Evolutionary conservation across 2,329 filamentous ascomycete species (phyloP).

Genomic region (Aspergillus niger): DNA sequence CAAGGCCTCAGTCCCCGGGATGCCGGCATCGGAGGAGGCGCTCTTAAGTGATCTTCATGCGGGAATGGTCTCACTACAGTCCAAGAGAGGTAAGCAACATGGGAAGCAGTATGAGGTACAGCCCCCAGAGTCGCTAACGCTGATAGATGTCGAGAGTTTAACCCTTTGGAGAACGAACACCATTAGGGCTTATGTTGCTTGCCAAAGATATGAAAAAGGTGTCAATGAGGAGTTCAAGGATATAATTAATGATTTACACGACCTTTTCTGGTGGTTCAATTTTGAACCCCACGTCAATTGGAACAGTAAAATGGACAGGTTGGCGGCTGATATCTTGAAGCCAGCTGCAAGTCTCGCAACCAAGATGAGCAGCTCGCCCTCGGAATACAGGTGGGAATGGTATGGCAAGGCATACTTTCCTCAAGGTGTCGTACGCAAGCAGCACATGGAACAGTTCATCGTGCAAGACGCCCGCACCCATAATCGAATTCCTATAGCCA

Average conservation of each 20-base stretch:
- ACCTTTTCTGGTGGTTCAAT: not conserved
- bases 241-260: not conserved
- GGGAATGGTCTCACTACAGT: not conserved
- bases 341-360: not conserved
- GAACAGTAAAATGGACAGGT: not conserved
- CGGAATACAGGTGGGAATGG: slow-evolving; percentile 1
- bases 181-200: slow-evolving; percentile 3
- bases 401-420: not conserved
- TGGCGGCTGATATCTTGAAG: not conserved
- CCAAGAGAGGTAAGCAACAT: not conserved
- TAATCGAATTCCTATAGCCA: not conserved
- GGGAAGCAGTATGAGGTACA: too few relatives aligned
- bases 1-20: not conserved
- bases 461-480: slow-evolving; percentile 10
- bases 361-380: not conserved
- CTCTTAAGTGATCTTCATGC: not conserved
- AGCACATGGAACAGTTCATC: not conserved
- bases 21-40: not conserved
- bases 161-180: slow-evolving; percentile 11
- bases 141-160: not conserved
- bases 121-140: not conserved
- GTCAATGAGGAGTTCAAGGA: not conserved
- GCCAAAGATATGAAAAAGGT: not conserved
- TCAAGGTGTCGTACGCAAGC: not conserved
- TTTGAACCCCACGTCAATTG: not conserved